Conservation (phyloP, 306 rosid genomes). For the Inga leiocalycina region DNA sequence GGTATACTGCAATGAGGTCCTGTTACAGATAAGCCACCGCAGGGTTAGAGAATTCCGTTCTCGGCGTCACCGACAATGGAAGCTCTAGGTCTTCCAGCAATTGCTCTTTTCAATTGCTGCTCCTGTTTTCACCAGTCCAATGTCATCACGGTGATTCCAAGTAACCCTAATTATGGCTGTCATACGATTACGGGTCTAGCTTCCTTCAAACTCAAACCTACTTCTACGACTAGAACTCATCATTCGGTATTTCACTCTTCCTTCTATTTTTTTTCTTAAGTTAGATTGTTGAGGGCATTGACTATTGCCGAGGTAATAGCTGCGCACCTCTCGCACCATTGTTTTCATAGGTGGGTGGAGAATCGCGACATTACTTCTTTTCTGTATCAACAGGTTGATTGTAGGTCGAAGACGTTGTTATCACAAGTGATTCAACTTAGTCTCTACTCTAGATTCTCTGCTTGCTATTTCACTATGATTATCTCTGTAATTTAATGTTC, state of each 20-base stretch:
- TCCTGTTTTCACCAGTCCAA: conserved; percentile 32
- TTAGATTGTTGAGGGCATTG: not conserved
- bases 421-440: not conserved
- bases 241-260: conserved; percentile 42
- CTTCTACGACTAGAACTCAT: conserved; percentile 23
- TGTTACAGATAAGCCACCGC: conserved; percentile 2
- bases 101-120: conserved; percentile 38
- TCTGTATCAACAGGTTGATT: not conserved
- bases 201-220: conserved; percentile 45
- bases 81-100: conserved; percentile 67
- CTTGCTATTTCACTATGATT: not conserved
- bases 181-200: conserved; percentile 25
- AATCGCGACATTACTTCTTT: not conserved
- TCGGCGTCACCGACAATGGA: conserved; percentile 48
- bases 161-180: conserved; percentile 30
- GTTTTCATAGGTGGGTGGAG: not conserved
- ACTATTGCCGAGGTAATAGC: too few relatives aligned
- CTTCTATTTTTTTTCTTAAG: not conserved
- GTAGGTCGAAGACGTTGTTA: not conserved
- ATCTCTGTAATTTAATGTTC: not conserved
- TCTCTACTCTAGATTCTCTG: not conserved
- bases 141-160: conserved; percentile 19
- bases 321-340: not conserved
- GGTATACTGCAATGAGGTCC: not conserved
- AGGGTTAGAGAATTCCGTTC: not conserved